Conservation (phyloP, 805 yeast species). For the Ogataea ganodermae region DNA sequence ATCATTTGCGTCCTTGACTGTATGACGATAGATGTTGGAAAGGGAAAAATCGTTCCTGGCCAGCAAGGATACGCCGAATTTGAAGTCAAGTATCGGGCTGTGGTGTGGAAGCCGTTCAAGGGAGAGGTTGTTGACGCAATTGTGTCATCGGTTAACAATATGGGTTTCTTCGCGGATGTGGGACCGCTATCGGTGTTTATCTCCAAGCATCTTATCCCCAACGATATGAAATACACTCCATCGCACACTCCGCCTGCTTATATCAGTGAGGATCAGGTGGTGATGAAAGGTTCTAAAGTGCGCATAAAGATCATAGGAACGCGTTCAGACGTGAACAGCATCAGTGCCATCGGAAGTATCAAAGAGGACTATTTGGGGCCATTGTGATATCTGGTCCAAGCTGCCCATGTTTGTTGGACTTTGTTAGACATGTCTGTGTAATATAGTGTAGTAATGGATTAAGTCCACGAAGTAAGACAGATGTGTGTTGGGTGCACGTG, state of each 20-base stretch:
- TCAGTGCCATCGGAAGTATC: constrained; percentile 96
- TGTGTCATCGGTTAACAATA: constrained; percentile 87
- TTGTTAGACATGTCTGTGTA: constrained; percentile 1
- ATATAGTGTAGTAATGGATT: constrained; percentile 5
- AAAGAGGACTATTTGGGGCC: constrained; percentile 98
- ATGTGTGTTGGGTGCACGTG: no score
- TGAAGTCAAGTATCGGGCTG: constrained; percentile 93
- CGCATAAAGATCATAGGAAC: constrained; percentile 97
- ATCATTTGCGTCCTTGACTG: constrained; percentile 95
- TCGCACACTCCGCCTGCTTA: constrained; percentile 98
- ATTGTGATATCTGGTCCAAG: no score
- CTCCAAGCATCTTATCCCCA: constrained; percentile 91
- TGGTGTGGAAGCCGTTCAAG: constrained; percentile 97
- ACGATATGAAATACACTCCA: constrained; percentile 91
- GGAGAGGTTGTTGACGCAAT: constrained; percentile 98
- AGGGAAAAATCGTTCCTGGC: constrained; percentile 82
- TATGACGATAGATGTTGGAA: constrained; percentile 91
- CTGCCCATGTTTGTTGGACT: no score
- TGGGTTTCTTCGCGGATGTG: constrained; percentile 97
- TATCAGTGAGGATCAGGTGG: constrained; percentile 90
- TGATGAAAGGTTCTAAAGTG: constrained; percentile 90
- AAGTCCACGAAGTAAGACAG: no score
- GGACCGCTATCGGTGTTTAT: constrained; percentile 96
- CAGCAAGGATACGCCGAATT: constrained; percentile 94
- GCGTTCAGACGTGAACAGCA: constrained; percentile 94